Evolutionary conservation across 139 green algal genomes (phyloP).

Genomic region (Chlorella sp.): DNA sequence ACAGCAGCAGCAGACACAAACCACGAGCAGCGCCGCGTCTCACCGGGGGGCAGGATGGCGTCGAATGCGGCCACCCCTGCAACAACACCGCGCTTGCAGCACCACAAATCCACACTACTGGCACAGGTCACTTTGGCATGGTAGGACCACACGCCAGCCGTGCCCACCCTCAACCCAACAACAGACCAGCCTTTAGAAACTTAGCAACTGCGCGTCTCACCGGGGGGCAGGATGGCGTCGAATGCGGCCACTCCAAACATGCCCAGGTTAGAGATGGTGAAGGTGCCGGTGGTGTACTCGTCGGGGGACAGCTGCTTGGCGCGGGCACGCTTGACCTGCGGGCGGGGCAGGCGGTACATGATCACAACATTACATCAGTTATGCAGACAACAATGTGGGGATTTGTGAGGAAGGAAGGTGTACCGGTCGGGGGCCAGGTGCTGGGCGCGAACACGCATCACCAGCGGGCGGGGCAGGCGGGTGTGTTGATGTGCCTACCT

Average conservation of each 20-base stretch:
- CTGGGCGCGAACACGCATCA: no score
- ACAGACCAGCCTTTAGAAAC: neutral
- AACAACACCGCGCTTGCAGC: no score
- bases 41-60: slow-evolving; percentile 93
- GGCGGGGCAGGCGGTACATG: no score
- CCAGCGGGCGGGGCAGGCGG: no score
- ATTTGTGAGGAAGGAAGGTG: no score
- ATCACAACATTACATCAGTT: no score
- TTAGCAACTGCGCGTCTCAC: slow-evolving; percentile 43
- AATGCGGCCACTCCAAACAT: slow-evolving; percentile 98
- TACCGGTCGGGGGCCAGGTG: no score
- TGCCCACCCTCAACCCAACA: no score
- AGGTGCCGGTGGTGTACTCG: slow-evolving; percentile 92
- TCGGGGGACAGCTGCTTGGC: slow-evolving; percentile 90
- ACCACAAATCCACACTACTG: no score
- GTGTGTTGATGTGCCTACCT: no score
- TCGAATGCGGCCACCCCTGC: slow-evolving; percentile 96
- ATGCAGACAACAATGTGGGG: no score
- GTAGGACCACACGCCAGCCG: neutral
- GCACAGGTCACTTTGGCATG: no score
- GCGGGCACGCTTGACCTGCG: slow-evolving; percentile 93
- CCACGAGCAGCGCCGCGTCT: slow-evolving; percentile 4
- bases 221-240: slow-evolving; percentile 95
- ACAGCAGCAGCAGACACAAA: neutral
- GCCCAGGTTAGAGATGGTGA: slow-evolving; percentile 99